Evolutionary conservation across 306 rosid genomes (phyloP).

Genomic region (Castanopsis chinensis): DNA sequence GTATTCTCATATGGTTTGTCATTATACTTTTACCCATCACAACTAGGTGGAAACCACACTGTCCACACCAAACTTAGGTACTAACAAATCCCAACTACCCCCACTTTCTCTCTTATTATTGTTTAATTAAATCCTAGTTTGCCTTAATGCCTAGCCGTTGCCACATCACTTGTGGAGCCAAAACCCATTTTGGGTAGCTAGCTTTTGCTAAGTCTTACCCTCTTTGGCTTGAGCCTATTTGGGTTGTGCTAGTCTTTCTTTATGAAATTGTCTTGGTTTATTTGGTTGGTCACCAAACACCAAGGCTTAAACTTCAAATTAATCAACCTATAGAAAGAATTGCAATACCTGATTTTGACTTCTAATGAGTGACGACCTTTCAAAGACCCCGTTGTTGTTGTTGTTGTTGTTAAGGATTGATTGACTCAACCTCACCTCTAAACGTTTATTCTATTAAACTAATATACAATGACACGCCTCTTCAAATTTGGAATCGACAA

Average conservation of each 20-base stretch:
- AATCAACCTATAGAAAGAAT: not conserved
- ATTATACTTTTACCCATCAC: too few species aligned
- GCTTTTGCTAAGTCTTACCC: too few species aligned
- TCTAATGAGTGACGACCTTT: not conserved
- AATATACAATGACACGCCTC: not conserved
- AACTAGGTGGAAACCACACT: too few species aligned
- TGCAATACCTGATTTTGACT: not conserved
- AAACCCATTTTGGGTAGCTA: not conserved
- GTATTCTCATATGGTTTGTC: too few species aligned
- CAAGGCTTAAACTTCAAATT: not conserved
- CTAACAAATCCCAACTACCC: slow-evolving; percentile 13
- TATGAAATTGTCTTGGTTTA: not conserved
- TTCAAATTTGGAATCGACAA: not conserved
- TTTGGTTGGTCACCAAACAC: slow-evolving; percentile 19
- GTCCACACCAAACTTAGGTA: not conserved
- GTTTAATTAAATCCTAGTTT: not conserved
- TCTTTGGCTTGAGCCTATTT: too few species aligned
- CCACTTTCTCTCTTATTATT: not conserved
- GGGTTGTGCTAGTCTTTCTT: not conserved
- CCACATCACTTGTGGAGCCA: not conserved
- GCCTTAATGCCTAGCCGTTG: not conserved
- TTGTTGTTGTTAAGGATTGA: not conserved
- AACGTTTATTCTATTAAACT: not conserved
- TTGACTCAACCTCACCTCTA: not conserved
- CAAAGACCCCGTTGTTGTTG: not conserved